Base-by-base conservation (phyloP, 768 basidiomycete genomes). In the Cytidiella melzeri region DNA sequence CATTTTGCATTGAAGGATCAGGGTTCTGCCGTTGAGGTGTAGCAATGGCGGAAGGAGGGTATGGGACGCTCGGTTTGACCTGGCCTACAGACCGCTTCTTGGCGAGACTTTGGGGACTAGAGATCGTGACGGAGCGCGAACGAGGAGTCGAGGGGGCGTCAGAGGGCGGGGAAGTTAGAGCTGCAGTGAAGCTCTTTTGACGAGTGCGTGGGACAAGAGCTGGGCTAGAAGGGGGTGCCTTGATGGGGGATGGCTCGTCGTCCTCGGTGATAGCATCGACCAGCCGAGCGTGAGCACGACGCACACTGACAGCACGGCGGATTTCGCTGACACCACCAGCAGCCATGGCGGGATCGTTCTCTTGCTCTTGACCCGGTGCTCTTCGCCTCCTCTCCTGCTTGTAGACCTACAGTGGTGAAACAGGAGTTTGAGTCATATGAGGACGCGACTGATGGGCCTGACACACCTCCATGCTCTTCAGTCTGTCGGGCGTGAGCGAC, bases 401-500 rank as follows among this genome's bases (percentile, higher is more conserved):
- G 47, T 57, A 57, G 4, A 57, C 56, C 56, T 57, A 36, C 12
- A 48, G 26, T 28, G 30, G 7, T 20, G 34, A 15, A 34, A 7
- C 30, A 15, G 38, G 24, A 38, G 38, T 43, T 34, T 20, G 40
- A 52, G 28, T 20, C 36, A 45, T n/a, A 45, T 54, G 49, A 11
- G 23, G 23, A 13, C 20, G 52, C 45, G 40, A 26, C 52, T 18
- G n/a, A 49, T 41, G 12, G 25, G 12, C 18, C 45, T 44, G 26
- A 73, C 80, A 62, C 69, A 94, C 93, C 77, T 96, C 92, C 80
- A 95, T 94, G 43, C 83, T 90, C 63, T 83, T 87, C 50, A 98
- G 73, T 47, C 94, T 78, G 71, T 96, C 92, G 49, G 94, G 94
- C 27, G 94, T 98, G 55, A 96, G 76, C 37, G 92, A 95, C 58